Evolutionary conservation across 1,139 yeast species (phyloP), one percentile per base, ranked within the genome.

Genomic region (Kodamaea arcana): DNA sequence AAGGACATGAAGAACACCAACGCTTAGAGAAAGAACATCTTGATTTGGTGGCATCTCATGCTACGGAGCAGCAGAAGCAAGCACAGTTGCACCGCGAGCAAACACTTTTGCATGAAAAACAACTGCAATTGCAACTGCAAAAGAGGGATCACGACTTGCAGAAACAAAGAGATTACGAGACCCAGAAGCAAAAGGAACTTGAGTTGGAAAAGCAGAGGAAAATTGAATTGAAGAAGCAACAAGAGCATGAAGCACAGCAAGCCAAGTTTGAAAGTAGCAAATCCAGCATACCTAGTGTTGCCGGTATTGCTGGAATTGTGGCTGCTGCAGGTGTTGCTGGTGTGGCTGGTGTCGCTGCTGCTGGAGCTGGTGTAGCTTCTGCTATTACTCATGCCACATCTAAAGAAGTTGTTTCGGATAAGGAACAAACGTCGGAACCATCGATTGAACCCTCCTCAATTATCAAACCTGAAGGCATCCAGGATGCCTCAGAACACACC

Each of bases 101-200:
- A 31, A 5, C 10, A 6, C 8, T 14, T 5, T 45, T 31, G 43
- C 32, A 39, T 20, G 35, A 33, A 12, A 28, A 38, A 30, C 49
- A 40, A 33, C 43, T 32, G 15, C 69, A 58, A 36, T 52, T 71
- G 42, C 61, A 51, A 18, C 56, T 51, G 43, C 72, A 65, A 46
- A 57, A 62, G 33, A 62, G 62, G 40, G 60, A 63, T 27, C 58
- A 60, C 47, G 49, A 36, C 40, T 12, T 25, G 17, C 15, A 14
- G 14, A 25, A 25, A 17, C 28, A 25, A 25, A 25, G 15, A 15
- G 28, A 25, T 14, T 15, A 13, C 5, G 28, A 25, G 9, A 7
- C 15, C 6, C 28, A 25, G 11, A 15, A 13, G 17, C 6, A 25
- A 11, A 25, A 17, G 14, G 28, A 25, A 8, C 15, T 25, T 11